Evolutionary conservation across 495 filamentous ascomycete genomes (phyloP), one percentile per base, ranked within the genome.

Genomic region (Hyaloscypha bicolor): DNA sequence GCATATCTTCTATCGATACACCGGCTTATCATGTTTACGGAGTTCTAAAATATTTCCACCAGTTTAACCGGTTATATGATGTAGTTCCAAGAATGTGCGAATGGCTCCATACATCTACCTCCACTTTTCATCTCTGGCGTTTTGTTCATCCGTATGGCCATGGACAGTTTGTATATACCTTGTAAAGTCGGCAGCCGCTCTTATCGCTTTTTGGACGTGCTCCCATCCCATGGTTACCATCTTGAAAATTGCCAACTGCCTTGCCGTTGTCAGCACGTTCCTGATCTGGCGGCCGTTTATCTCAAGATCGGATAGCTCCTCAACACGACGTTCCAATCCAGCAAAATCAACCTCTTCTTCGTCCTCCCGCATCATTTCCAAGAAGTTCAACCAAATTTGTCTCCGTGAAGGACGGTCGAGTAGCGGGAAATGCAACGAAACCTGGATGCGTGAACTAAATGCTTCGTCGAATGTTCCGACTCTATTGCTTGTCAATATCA

Each of bases 331-430:
- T 16, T 62, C 5, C 8, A 78, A 9, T n/a, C 77, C 75, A 3
- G 66, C 68, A 9, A 73, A 25, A 56, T 81, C 60, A 5, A 72
- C 75, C 35, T 69, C 52, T 35, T 72, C 70, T 0, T 69, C 60
- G 35, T 70, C 60, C 2, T 63, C 66, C 29, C 72, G 64, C 22
- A 79, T 62, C 6, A 69, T 60, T 12, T 72, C 88, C 65, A 86
- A 75, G 64, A 96, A 95, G 77, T 91, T 88, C 79, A 88, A 90
- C 90, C 93, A 96, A 55, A 97, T 89, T 63, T 85, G 86, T 60
- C 86, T 88, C 79, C 90, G 90, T 30, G 92, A 92, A 67, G 88
- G 87, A 33, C 80, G 73, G 1, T 84, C 86, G 31, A 96, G 82
- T 62, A 91, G 89, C 58, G 77, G 73, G 62, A 82, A 83, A 57